Conservation (phyloP, 1,284 basidiomycete genomes). For the Moesziomyces antarcticus region DNA sequence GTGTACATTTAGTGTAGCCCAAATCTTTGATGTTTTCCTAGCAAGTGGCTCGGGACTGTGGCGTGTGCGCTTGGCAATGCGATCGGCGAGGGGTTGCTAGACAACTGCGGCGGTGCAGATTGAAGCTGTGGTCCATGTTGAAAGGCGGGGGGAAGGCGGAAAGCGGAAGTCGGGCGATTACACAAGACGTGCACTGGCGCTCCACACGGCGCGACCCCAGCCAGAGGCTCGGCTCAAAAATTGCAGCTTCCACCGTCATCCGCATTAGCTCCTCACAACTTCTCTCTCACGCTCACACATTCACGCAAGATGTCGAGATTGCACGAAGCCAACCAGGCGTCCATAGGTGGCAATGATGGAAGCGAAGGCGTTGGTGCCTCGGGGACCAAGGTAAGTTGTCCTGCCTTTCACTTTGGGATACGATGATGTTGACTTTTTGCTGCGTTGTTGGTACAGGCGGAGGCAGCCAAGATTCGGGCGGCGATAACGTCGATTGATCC, state of each 20-base stretch:
- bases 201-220: neutral
- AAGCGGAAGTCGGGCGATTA: neutral
- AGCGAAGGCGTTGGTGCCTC: slow-evolving; percentile 5
- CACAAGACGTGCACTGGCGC: neutral
- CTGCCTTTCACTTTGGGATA: neutral
- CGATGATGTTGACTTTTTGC: neutral
- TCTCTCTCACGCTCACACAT: too few species aligned
- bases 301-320: slow-evolving; percentile 26
- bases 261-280: neutral
- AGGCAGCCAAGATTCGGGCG: slow-evolving; percentile 36
- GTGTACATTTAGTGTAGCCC: slow-evolving; percentile 19
- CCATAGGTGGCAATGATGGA: slow-evolving; percentile 7
- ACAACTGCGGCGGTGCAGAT: neutral
- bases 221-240: neutral
- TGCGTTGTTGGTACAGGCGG: slow-evolving; percentile 11
- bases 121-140: neutral
- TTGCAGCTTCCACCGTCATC: neutral
- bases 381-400: slow-evolving; percentile 22
- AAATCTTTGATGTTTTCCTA: slow-evolving; percentile 4
- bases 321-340: slow-evolving; percentile 17
- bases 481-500: slow-evolving; percentile 36
- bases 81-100: too few species aligned
- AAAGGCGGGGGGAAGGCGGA: neutral
- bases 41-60: neutral
- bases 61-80: neutral